Evolutionary conservation across 768 basidiomycete genomes (phyloP), one percentile per base, ranked within the genome.

Genomic region (Termitomyces eurrhizus): DNA sequence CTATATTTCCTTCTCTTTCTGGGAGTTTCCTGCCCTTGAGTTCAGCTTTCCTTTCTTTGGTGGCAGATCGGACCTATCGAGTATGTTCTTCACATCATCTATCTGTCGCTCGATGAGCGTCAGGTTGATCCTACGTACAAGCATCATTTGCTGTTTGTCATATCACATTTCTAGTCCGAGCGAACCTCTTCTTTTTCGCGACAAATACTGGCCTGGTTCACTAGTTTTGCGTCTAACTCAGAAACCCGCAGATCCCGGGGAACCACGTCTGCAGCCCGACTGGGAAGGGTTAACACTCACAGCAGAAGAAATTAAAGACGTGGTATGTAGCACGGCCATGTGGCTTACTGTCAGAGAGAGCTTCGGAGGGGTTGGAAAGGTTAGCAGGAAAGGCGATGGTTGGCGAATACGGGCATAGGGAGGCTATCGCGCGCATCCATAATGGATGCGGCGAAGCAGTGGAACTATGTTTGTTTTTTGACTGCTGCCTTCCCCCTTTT

Each of bases 221-320:
- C 5, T 26, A 7, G 24, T 52, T 24, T 26, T 16, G 4, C 7
- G 33, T 41, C 39, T 54, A 32, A 54, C 11, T 16, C 18, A 42
- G n/a, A 12, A 33, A 42, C 32, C 41, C n/a, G 18, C 41, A 55
- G 54, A 55, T 7, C 41, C 51, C n/a, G 51, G 54, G 29, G 54
- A 55, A n/a, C 29, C 45, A 54, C 45, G 21, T 12, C 46, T 29
- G 13, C 58, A 33, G 16, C 39, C 61, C n/a, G 69, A 72, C 29
- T 68, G 59, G 59, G 57, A 51, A 41, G 87, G 84, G 33, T 72
- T 92, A 45, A 74, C 84, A 36, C 73, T 98, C 54, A 91, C 86
- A 1, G 93, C 92, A 50, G 95, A 96, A 75, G 93, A 95, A 73
- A 88, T 97, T 74, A 95, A 97, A 75, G 95, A 98, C 74, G 80